These are phyloP conservation scores for Aaosphaeria arxii DNA, from an alignment of 2,329 filamentous ascomycete genomes.

Conservation along the genomic window DNA sequence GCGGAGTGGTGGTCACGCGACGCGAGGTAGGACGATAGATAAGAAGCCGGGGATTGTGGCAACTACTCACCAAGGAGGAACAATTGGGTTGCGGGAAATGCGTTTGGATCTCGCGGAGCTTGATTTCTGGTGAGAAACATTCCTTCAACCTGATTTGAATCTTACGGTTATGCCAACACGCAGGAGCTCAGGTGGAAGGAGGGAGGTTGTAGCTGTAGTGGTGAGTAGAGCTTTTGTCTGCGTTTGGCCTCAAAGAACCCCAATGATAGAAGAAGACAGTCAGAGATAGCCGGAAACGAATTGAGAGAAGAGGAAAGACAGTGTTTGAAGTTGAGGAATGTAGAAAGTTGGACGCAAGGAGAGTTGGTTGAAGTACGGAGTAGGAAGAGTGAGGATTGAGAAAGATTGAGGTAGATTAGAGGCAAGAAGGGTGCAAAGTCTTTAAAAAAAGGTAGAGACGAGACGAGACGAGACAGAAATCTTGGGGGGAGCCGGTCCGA, in stretches of 20 bases:
- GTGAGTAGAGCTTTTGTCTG: constrained; percentile 18
- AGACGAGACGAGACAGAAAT: no score
- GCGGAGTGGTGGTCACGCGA: not conserved
- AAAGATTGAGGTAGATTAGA: no score
- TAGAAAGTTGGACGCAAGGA: not conserved
- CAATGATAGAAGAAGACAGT: constrained; percentile 2
- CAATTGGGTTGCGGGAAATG: constrained; percentile 78
- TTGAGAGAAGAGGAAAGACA: not conserved
- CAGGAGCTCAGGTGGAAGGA: not conserved
- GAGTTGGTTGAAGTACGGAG: not conserved
- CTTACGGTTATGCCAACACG: constrained; percentile 47
- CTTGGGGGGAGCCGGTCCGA: no score
- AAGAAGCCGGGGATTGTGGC: not conserved
- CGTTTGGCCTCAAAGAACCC: constrained; percentile 15
- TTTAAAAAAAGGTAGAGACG: no score
- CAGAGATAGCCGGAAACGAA: not conserved
- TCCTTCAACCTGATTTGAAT: constrained; percentile 47
- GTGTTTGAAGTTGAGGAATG: not conserved
- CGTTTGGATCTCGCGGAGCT: constrained; percentile 61
- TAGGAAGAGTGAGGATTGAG: not conserved
- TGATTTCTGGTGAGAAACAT: constrained; percentile 61
- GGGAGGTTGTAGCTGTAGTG: constrained; percentile 3
- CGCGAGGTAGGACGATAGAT: not conserved
- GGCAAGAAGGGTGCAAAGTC: no score
- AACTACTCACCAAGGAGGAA: constrained; percentile 71